Base-by-base conservation (phyloP, 495 filamentous ascomycete species). In the Physcia stellaris region DNA sequence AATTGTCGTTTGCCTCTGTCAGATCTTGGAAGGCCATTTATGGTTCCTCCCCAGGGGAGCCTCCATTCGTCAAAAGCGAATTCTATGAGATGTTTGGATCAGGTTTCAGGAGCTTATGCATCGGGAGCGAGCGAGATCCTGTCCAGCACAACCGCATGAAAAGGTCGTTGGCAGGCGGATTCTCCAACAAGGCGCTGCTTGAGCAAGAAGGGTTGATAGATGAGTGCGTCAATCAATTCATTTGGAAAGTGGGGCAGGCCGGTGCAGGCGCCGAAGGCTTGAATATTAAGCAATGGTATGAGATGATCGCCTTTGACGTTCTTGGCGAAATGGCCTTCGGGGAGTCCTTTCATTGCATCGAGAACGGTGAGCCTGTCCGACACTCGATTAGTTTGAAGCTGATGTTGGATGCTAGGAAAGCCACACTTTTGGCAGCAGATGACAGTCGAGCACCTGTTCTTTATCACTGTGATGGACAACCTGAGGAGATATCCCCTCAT, bases 301-400 rank as follows among this genome's bases (percentile, higher is more conserved):
- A 53, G 18, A 51, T 51, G 45, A 30, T 35, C 3, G 36, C 42
- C 1, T 59, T 59, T 19, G 54, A 57, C 40, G 32, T 55, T 31
- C 42, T 55, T 0, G 54, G 56, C 3, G 56, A 59, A n/a, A 56
- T 59, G 54, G 52, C 54, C 0, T 59, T 59, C 35, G 52, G 56
- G 6, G 50, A 59, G 31, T 39, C 46, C 1, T 55, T 59, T 17
- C 31, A 42, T 10, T 37, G 39, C 15, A 22, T 53, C 7, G 46
- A 46, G 17, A 32, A 31, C 24, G 46, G 44, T 39, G 18, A 18
- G 32, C 10, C 6, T 16, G 10, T 28, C n/a, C n/a, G n/a, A 24
- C 12, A 7, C 28, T 23, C 36, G 12, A 37, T 40, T 20, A 4
- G 20, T 18, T 26, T 20, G 24, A 30, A 7, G 15, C 24, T 23